Evolutionary conservation across 2,329 filamentous ascomycete species (phyloP), one percentile per base, ranked within the genome.

Genomic region (Lecanicillium sp.): DNA sequence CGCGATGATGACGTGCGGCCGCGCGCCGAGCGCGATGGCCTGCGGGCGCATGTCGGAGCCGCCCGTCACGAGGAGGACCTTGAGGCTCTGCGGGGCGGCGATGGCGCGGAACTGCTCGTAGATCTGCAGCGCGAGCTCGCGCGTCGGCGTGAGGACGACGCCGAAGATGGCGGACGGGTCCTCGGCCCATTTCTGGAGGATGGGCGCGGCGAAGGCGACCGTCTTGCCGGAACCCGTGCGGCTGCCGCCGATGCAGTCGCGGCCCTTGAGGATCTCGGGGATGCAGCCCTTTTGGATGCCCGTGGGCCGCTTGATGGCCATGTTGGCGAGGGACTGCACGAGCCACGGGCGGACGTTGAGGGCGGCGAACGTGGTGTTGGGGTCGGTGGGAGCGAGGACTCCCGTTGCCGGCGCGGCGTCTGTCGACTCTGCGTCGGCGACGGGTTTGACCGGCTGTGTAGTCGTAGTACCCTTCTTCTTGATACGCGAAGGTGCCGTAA

Each of bases 181-280:
- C 61, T 90, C 79, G 2, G 91, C 83, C 90, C 90, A 97, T 66
- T 85, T 86, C 64, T 97, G 91, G 54, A 98, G 71, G 51, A 98
- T 95, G 0, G 93, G 93, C 9, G 90, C 89, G 1, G 91, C 87
- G 66, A 98, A 98, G 1, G 93, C 90, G 36, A 97, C 84, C 3
- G 93, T 98, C 72, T 98, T 98, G 68, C 93, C 93, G 11, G 91
- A 96, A 73, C 93, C 93, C 0, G 93, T 98, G 53, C 90, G 79
- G 61, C 88, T 95, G 30, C 90, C 90, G 61, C 93, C 93, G 58
- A 98, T 96, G 62, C 90, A 96, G 68, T 98, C 90, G 58, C 87
- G 79, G 5, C 93, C 93, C 57, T 88, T 84, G 27, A 98, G 66
- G 51, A 97, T 96, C 63, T 93, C 86, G 1, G 91, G 90, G 60